Evolutionary conservation across 2,329 filamentous ascomycete genomes (phyloP).

Genomic region (Cercospora sp.): DNA sequence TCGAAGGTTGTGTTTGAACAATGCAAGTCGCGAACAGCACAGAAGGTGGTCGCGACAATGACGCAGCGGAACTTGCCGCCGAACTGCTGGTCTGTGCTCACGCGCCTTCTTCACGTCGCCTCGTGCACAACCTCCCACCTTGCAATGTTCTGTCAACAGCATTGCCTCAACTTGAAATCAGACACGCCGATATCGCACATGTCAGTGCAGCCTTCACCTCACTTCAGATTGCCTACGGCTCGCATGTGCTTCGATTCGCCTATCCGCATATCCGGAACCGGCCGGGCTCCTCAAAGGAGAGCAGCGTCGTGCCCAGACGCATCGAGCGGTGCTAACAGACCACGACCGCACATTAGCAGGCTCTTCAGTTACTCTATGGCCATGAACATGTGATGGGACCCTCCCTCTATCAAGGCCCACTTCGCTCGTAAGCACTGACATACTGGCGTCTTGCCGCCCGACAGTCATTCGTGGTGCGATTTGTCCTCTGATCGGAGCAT

Average conservation of each 20-base stretch:
- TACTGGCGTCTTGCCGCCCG: background rate
- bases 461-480: background rate
- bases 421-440: background rate
- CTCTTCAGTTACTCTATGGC: background rate
- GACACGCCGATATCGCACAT: background rate
- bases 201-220: background rate
- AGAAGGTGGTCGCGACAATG: constrained; percentile 5
- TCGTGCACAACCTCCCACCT: background rate
- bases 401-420: background rate
- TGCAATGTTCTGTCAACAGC: background rate
- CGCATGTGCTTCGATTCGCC: background rate
- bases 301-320: background rate
- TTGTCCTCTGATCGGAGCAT: background rate
- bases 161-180: background rate
- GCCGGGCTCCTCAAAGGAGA: background rate
- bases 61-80: background rate
- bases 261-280: background rate
- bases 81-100: background rate
- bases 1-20: background rate
- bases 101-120: background rate
- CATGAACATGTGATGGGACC: background rate
- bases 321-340: background rate
- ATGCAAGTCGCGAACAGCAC: background rate
- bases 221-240: background rate
- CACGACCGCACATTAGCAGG: background rate